Base-by-base conservation (phyloP, 1,284 basidiomycete species). In the Malassezia japonica region DNA sequence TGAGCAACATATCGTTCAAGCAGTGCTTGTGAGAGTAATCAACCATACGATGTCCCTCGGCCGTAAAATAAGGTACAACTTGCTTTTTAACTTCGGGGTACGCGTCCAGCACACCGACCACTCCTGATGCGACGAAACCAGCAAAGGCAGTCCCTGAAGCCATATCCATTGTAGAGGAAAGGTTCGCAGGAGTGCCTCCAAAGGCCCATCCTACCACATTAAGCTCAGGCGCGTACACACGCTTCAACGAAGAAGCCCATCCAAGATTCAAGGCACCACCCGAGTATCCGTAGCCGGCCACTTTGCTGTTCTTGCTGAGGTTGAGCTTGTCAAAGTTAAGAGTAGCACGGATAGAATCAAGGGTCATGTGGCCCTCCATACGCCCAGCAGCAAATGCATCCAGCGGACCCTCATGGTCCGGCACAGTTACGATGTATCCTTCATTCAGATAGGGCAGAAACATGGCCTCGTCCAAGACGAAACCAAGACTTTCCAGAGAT, bases 201-300 rank as follows among this genome's bases (percentile, higher is more conserved):
- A 45, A 28, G 2, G 43, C 13, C 43, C 43, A 45, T 2, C 13
- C 43, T 12, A 18, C 25, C 5, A 45, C 18, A 31, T 45, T 39
- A 15, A 67, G 23, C 6, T 67, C 65, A 1, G 57, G 48, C 7
- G 62, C 56, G 29, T 67, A 65, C 3, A 35, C 33, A 5, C 56
- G 49, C 34, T 60, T 50, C n/a, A 61, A 5, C 20, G 60, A 54
- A 0, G 57, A 46, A 1, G 65, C 63, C 66, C 66, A 69, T 1
- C 62, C 62, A 0, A 59, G 54, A 4, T 63, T 62, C 1, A 62
- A 47, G 3, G 62, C 66, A 9, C 67, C 67, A 8, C 67, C 66
- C 3, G 64, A 67, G 43, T 69, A 70, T 10, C 67, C 67, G 46
- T 56, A 65, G 35, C 60, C 43, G 7, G 44, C 48, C 9, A 66